These are phyloP conservation scores for Crassisporium funariophilum DNA, from an alignment of 768 basidiomycete genomes.

Conservation along the genomic window DNA sequence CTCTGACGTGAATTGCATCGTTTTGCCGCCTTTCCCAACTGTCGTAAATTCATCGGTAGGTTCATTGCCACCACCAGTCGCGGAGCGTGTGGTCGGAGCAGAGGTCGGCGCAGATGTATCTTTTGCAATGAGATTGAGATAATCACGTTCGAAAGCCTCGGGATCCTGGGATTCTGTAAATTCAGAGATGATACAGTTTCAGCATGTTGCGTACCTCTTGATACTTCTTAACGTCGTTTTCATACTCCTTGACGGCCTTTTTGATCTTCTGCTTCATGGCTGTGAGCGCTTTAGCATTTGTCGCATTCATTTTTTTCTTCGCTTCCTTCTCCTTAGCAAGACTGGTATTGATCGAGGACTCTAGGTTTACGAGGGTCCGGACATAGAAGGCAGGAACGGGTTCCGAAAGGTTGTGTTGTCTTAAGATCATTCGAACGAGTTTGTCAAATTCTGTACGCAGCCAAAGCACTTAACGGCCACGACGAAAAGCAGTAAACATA, in stretches of 20 bases:
- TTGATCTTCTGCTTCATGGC: conserved; percentile 98
- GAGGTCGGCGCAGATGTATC: conserved; percentile 37
- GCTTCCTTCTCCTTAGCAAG: conserved; percentile 87
- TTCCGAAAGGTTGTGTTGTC: conserved; percentile 83
- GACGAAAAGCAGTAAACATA: conserved; percentile 1
- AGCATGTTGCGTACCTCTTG: no score
- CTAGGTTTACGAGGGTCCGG: conserved; percentile 73
- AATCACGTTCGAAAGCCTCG: conserved; percentile 83
- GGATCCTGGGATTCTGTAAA: conserved; percentile 90
- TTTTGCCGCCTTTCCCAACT: conserved; percentile 88
- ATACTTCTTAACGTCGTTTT: conserved; percentile 76
- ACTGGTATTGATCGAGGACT: conserved; percentile 71
- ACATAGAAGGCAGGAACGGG: conserved; percentile 87
- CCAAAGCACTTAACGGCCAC: not conserved
- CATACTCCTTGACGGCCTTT: conserved; percentile 88
- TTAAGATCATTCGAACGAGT: conserved; percentile 84
- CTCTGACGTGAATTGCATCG: conserved; percentile 79
- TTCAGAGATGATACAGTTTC: no score
- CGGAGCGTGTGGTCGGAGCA: conserved; percentile 39
- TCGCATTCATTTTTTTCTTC: conserved; percentile 96
- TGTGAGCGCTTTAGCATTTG: conserved; percentile 90
- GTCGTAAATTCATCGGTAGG: conserved; percentile 79
- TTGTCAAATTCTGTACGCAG: conserved; percentile 87
- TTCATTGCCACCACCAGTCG: conserved; percentile 40
- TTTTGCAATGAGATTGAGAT: conserved; percentile 52